Evolutionary conservation across 495 filamentous ascomycete species (phyloP).

Genomic region (Penicillium canescens): DNA sequence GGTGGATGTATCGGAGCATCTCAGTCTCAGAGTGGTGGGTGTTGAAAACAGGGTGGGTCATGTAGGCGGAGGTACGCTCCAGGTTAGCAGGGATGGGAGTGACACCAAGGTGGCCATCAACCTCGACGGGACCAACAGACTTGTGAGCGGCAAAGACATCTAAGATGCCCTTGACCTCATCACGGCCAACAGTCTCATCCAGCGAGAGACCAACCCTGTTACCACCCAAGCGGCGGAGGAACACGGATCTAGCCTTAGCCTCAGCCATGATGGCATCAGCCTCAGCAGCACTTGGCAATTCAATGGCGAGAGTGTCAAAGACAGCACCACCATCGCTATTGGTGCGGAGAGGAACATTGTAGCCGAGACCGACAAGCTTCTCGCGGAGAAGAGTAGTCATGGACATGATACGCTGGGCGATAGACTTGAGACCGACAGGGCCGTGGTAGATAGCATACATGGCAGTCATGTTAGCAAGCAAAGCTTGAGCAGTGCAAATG

Average conservation of each 20-base stretch:
- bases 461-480: conserved; percentile 95
- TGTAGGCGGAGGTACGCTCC: conserved; percentile 70
- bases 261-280: conserved; percentile 28
- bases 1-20: conserved; percentile 90
- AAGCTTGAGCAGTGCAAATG: conserved; percentile 94
- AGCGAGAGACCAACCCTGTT: conserved; percentile 66
- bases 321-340: conserved; percentile 55
- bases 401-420: conserved; percentile 75
- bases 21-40: conserved; percentile 96
- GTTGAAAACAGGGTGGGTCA: conserved; percentile 97
- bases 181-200: conserved; percentile 68
- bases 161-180: conserved; percentile 62
- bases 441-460: conserved; percentile 99
- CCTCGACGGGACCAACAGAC: conserved; percentile 32
- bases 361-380: conserved; percentile 65
- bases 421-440: conserved; percentile 78
- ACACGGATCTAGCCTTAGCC: conserved; percentile 56
- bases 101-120: conserved; percentile 48
- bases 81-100: conserved; percentile 58
- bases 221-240: conserved; percentile 61
- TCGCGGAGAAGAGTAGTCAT: conserved; percentile 70
- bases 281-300: conserved; percentile 45
- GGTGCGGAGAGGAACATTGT: conserved; percentile 56
- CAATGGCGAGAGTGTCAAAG: conserved; percentile 83
- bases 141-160: conserved; percentile 53